Base-by-base conservation (phyloP, 257 asterid genomes). In the Solanum sejunctum region DNA sequence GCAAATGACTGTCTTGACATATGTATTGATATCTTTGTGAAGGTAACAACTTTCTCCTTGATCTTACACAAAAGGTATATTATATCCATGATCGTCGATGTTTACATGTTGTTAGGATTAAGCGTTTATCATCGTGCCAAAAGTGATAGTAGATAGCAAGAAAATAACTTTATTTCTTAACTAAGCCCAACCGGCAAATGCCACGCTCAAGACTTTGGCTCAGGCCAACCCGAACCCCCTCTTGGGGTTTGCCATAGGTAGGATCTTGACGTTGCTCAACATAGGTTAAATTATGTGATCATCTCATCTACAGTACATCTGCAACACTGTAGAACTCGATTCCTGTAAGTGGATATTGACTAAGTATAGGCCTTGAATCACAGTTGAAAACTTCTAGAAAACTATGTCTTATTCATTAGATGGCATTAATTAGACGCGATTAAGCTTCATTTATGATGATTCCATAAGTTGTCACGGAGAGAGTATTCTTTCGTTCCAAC, bases 1-100 rank as follows among this genome's bases (percentile, higher is more conserved):
- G 82, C 91, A 18, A 93, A 92, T 89, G 94, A 95, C 87, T 95
- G 98, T 84, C 83, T 95, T 87, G 98, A 95, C 70, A 92, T 95
- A 85, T 95, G 97, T 85, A 93, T 93, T 70, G 95, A 93, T 86
- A 93, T 93, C 32, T 93, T 90, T 87, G 94, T 93, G 1, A 94
- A 91, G 98, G 98, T 92, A 87, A 85, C 81, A 49, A 2, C 52
- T 47, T 15, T 23, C 9, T 51, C 26, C 13, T 23, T 45, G 1
- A 43, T n/a, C 1, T 72, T 72, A 7, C 45, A 12, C 52, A 2
- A 36, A 7, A 36, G 2, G 51, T 70, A 43, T 12, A 45, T 72
- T 12, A 73, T 28, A 43, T 73, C 58, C 56, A 21, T 11, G 81
- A 75, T 1, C 1, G 1, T 26, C 21, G 9, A 52, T 11, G 7